Evolutionary conservation across 2,329 filamentous ascomycete species (phyloP), one percentile per base, ranked within the genome.

Genomic region (Simplicillium sp.): DNA sequence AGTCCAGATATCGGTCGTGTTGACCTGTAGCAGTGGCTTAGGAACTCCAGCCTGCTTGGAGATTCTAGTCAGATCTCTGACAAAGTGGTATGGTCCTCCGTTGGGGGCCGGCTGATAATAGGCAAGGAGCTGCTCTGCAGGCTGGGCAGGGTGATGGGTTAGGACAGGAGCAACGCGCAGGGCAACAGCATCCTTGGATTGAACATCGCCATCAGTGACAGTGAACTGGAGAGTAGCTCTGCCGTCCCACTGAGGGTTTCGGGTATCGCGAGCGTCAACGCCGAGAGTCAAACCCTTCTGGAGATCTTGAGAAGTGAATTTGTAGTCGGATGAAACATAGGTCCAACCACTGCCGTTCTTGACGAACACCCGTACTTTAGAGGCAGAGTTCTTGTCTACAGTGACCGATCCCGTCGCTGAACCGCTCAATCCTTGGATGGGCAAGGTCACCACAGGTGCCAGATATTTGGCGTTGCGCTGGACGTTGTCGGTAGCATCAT

Each of bases 101-200:
- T 25, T 25, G 20, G 20, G 20, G 9, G 5, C 9, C 6, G 20
- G 9, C 20, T 25, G 20, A 25, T 6, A 25, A 25, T 5, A 6
- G 20, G 20, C 48, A 14, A 60, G n/a, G 1, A 63, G 39, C 2
- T 51, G 47, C 8, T 58, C 42, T 0, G 54, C 54, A 1, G 16
- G 36, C 35, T 66, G 57, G 1, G 53, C 49, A 35, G 63, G 61
- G 34, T 65, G 59, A 32, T 66, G 60, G 0, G 52, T 54, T 7
- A 65, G 43, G 0, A 65, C 51, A 0, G 62, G 61, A 2, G 62
- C 61, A 15, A 62, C 52, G 0, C 54, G 53, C 0, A 66, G 42
- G 7, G 48, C 47, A 3, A 65, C 59, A 0, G 39, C 45, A 20
- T 60, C 58, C 0, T 47, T 50, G 0, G 44, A 39, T 28, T 40